These are phyloP conservation scores for Lojkania enalia DNA, from an alignment of 2,329 filamentous ascomycete species.

Conservation along the genomic window DNA sequence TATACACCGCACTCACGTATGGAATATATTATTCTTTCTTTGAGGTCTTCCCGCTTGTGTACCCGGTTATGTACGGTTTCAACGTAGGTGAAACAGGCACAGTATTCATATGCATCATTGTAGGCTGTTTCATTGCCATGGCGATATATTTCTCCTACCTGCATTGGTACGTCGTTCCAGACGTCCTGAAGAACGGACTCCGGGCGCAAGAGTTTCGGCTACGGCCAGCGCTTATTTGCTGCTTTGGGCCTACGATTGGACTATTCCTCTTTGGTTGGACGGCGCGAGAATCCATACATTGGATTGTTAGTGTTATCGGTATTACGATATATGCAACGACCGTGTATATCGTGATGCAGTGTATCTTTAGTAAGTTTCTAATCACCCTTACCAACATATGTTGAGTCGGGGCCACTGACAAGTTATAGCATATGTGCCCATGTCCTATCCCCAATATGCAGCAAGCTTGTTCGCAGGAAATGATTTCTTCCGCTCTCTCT, in stretches of 20 bases:
- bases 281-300: conserved; percentile 62
- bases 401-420: not conserved
- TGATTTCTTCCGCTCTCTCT: conserved; percentile 54
- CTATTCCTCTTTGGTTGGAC: conserved; percentile 52
- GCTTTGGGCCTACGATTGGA: conserved; percentile 17
- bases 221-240: conserved; percentile 15
- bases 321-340: conserved; percentile 50
- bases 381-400: no score
- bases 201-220: conserved; percentile 18
- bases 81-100: conserved; percentile 22
- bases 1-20: conserved; percentile 28
- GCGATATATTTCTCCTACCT: conserved; percentile 22
- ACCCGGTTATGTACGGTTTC: conserved; percentile 23
- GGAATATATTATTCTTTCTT: conserved; percentile 24
- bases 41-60: conserved; percentile 27
- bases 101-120: conserved; percentile 23
- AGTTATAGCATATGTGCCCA: conserved; percentile 58
- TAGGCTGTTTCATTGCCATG: conserved; percentile 24
- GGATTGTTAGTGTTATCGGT: conserved; percentile 57
- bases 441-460: conserved; percentile 56
- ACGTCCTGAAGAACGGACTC: conserved; percentile 16
- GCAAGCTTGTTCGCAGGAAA: conserved; percentile 61
- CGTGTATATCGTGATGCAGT: conserved; percentile 43
- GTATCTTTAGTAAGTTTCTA: conserved; percentile 44
- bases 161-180: conserved; percentile 18